These are phyloP conservation scores for Corchorus capsularis DNA, from an alignment of 345 rosid genomes.

Conservation along the genomic window DNA sequence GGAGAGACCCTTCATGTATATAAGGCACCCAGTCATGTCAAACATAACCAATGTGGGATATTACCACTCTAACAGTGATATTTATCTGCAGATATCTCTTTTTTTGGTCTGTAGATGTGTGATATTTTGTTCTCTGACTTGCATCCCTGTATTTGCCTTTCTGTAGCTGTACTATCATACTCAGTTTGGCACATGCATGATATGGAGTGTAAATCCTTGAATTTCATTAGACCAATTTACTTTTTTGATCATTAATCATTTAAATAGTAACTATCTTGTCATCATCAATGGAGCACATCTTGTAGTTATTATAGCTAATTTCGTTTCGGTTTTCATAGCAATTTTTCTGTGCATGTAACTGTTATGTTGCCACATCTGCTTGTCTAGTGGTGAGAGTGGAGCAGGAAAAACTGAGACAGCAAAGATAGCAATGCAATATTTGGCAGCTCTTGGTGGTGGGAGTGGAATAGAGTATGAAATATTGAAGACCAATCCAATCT, in stretches of 20 bases:
- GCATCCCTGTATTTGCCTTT: neutral
- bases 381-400: slow-evolving; percentile 95
- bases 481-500: slow-evolving; percentile 90
- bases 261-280: neutral
- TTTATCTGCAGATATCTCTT: neutral
- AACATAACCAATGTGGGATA: too few species aligned
- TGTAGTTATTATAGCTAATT: slow-evolving; percentile 11
- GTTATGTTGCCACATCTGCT: slow-evolving; percentile 32
- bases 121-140: slow-evolving; percentile 3
- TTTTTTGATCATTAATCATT: neutral
- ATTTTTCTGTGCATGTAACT: slow-evolving; percentile 1
- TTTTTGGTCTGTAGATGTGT: neutral
- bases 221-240: neutral
- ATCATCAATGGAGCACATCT: neutral
- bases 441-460: slow-evolving; percentile 99
- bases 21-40: too few species aligned
- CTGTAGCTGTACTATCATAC: neutral
- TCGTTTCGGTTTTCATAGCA: slow-evolving; percentile 18
- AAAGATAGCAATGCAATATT: slow-evolving; percentile 98
- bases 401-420: slow-evolving; percentile 99
- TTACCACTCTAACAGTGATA: too few species aligned
- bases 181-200: neutral
- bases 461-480: slow-evolving; percentile 98
- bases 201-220: slow-evolving; percentile 1
- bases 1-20: too few species aligned